Conservation (phyloP, 352 stramenopile genomes). For the Phytophthora hybrid region DNA sequence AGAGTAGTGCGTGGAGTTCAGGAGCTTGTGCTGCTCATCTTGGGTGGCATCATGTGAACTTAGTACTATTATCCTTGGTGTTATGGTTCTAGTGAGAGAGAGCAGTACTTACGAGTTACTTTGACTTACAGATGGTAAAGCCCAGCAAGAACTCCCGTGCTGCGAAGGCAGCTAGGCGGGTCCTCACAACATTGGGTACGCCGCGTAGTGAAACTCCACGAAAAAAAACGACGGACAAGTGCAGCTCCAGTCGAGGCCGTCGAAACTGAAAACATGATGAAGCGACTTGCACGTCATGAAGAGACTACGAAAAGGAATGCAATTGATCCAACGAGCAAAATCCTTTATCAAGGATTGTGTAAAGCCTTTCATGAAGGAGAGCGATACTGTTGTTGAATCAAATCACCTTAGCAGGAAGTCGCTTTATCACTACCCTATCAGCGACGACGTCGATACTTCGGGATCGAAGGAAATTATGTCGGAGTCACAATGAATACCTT, state of each 20-base stretch:
- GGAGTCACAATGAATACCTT: slow-evolving; percentile 17
- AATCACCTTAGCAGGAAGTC: too few relatives aligned
- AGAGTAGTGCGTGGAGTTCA: too few relatives aligned
- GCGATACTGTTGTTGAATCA: too few relatives aligned
- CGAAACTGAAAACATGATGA: background rate
- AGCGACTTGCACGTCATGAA: background rate
- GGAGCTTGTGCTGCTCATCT: too few relatives aligned
- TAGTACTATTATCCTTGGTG: too few relatives aligned
- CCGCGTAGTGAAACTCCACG: background rate
- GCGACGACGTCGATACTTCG: background rate
- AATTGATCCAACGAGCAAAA: background rate
- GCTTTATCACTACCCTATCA: slow-evolving; percentile 2
- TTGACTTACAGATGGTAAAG: background rate
- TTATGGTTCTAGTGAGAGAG: too few relatives aligned
- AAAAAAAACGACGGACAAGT: background rate
- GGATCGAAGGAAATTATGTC: background rate
- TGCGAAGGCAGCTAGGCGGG: background rate
- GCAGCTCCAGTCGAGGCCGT: background rate
- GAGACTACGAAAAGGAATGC: background rate
- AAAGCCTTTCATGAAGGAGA: too few relatives aligned
- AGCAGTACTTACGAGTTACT: too few relatives aligned
- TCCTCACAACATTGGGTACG: background rate
- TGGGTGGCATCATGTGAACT: too few relatives aligned
- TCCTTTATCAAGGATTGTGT: too few relatives aligned
- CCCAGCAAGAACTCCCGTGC: background rate